phyloP scores from a whole-genome alignment of 192 early-diverging fungal species.

The Jimgerdemannia lactiflua region DNA sequence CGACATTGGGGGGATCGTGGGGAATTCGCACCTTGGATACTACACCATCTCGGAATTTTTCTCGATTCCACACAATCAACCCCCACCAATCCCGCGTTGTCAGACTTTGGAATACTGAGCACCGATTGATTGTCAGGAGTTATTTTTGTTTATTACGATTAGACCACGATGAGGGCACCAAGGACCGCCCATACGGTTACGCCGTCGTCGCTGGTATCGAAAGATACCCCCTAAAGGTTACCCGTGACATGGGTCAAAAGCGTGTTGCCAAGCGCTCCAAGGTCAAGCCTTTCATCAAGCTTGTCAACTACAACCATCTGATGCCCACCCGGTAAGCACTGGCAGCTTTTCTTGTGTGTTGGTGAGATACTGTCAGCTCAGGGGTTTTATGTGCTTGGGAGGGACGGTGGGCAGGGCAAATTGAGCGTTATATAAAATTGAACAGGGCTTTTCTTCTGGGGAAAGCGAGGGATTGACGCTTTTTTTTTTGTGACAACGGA shows the following conservation, averaged over 20 bases:
- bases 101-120: not conserved
- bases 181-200: conserved; percentile 95
- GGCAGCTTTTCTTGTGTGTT: not conserved
- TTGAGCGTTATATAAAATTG: not conserved
- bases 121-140: not conserved
- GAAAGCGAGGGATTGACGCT: not conserved
- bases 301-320: conserved; percentile 99
- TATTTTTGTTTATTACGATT: conserved; percentile 18
- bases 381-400: not conserved
- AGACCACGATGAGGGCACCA: conserved; percentile 94
- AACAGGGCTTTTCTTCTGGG: not conserved
- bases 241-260: conserved; percentile 93
- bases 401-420: not conserved
- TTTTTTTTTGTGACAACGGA: too few relatives aligned
- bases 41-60: too few relatives aligned
- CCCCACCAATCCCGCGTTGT: conserved; percentile 23
- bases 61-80: not conserved
- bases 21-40: too few relatives aligned
- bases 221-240: conserved; percentile 97
- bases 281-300: conserved; percentile 99
- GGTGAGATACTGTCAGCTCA: not conserved
- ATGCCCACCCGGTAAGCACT: conserved; percentile 93
- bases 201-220: conserved; percentile 98
- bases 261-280: conserved; percentile 93
- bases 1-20: too few relatives aligned